phyloP scores from a whole-genome alignment of 306 rosid genomes.

The Fragaria nilgerrensis region DNA sequence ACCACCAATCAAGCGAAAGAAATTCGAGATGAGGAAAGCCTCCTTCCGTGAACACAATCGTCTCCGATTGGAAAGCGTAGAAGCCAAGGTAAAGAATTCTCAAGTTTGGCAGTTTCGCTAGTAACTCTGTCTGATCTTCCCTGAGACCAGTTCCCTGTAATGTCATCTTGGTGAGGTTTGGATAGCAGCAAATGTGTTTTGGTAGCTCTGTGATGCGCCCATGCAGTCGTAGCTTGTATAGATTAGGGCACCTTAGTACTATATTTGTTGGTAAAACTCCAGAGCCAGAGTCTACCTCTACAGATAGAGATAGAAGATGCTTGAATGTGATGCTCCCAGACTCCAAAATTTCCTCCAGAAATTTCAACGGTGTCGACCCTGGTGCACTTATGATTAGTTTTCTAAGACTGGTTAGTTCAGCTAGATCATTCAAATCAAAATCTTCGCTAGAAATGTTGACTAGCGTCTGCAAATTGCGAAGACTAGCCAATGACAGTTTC shows the following conservation, averaged over 20 bases:
- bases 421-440: slow-evolving; percentile 36
- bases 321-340: background rate
- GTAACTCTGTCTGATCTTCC: slow-evolving; percentile 35
- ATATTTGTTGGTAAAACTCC: too few species aligned
- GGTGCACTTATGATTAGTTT: slow-evolving; percentile 5
- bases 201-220: slow-evolving; percentile 10
- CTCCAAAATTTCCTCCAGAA: background rate
- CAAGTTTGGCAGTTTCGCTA: slow-evolving; percentile 46
- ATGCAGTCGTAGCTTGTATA: background rate
- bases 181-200: slow-evolving; percentile 10
- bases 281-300: too few species aligned
- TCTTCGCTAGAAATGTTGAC: slow-evolving; percentile 36
- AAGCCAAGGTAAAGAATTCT: slow-evolving; percentile 24
- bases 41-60: slow-evolving; percentile 22
- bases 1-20: slow-evolving; percentile 26
- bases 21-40: slow-evolving; percentile 44
- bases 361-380: background rate
- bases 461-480: slow-evolving; percentile 39
- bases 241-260: background rate
- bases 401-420: slow-evolving; percentile 34
- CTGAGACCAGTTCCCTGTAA: slow-evolving; percentile 32
- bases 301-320: background rate
- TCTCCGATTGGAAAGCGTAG: background rate
- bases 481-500: slow-evolving; percentile 26
- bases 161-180: slow-evolving; percentile 32